Evolutionary conservation across 1,139 yeast genomes (phyloP).

Genomic region (Blastobotrys serpentis): DNA sequence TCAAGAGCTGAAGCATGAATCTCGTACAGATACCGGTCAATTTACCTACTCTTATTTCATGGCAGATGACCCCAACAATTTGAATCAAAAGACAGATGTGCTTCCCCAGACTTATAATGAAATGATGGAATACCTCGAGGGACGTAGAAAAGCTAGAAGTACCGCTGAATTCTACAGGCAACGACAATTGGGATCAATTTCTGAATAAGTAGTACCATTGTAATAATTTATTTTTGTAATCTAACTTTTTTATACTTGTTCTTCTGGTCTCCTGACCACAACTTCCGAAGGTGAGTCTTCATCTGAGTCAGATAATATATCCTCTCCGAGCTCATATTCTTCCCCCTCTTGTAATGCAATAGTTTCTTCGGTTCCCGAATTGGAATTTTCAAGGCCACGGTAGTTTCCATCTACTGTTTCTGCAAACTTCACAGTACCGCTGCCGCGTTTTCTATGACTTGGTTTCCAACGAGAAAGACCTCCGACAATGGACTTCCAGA

Average conservation of each 20-base stretch:
- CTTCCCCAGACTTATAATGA: conserved; percentile 86
- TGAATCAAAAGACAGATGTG: conserved; percentile 46
- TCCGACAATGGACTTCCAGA: conserved; percentile 26
- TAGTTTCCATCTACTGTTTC: conserved; percentile 2
- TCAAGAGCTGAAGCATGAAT: conserved; percentile 60
- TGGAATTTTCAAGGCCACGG: conserved; percentile 7
- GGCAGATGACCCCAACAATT: conserved; percentile 41
- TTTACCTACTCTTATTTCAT: conserved; percentile 88
- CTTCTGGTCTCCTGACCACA: background rate
- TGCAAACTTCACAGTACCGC: background rate
- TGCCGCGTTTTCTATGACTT: conserved; percentile 4
- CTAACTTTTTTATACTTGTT: conserved; percentile 1
- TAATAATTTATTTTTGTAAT: background rate
- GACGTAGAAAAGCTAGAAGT: conserved; percentile 82
- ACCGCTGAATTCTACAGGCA: conserved; percentile 57
- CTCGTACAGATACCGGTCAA: conserved; percentile 72
- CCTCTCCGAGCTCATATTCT: conserved; percentile 13
- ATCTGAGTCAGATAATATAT: background rate
- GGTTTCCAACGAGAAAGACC: conserved; percentile 34
- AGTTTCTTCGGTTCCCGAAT: conserved; percentile 4
- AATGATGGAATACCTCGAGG: conserved; percentile 89
- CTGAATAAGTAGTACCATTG: conserved; percentile 5
- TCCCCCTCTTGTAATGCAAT: conserved; percentile 21
- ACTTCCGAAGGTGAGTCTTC: background rate
- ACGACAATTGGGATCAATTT: conserved; percentile 23